Base-by-base conservation (phyloP, 257 asterid species). In the Echites panduratus region DNA sequence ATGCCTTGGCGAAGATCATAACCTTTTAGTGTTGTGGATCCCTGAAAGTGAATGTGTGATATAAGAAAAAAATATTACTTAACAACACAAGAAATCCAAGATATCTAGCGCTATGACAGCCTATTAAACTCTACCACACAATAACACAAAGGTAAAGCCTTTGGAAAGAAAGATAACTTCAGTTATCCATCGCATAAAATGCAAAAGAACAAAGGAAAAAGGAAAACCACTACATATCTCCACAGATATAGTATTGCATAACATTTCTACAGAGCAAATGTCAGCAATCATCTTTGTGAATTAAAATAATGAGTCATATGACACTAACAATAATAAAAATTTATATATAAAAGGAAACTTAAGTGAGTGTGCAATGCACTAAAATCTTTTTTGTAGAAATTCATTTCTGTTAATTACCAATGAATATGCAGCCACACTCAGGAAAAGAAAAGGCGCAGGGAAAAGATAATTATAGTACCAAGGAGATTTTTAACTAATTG, bases 41-140 rank as follows among this genome's bases (percentile, higher is more conserved):
- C 84, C 96, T 89, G 89, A 69, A 75, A 44, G 68, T 73, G 70
- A 64, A 48, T 73, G 13, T 38, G 6, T 43, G 47, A 64, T 48
- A 62, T 12, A 61, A 12, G 11, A 53, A 40, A 75, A 73, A 70
- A 52, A 61, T 69, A 40, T 50, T 53, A 53, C 43, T 57, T 66
- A 40, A 57, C 29, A 56, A 44, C 14, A 59, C 35, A 61, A 75
- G 41, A 13, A 7, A 59, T 11, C 64, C 29, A 14, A 2, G 43
- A 75, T 61, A 35, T 29, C 67, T 12, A 0, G 12, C 29, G 4
- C 26, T 11, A 2, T 26, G 12, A 26, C 64, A 24, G 64, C 64
- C 35, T 7, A 17, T 27, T 27, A 7, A 59, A 6, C 43, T 59
- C 43, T 27, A 29, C 9, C 65, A 27, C 13, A 29, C 47, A 40